These are phyloP conservation scores for Isatis lusitanica DNA, from an alignment of 441 rosid species.

Conservation along the genomic window DNA sequence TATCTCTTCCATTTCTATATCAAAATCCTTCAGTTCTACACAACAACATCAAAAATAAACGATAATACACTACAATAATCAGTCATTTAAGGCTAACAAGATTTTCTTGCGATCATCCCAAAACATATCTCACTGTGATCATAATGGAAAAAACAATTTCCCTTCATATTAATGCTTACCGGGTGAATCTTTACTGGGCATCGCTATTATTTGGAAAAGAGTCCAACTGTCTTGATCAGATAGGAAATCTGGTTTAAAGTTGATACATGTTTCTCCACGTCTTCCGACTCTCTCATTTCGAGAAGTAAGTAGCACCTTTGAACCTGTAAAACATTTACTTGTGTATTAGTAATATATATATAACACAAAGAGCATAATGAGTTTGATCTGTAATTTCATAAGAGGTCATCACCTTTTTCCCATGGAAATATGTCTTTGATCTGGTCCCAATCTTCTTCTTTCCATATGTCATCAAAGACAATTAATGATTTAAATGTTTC, in stretches of 20 bases:
- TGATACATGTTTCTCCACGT: background rate
- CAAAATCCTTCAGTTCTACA: background rate
- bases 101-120: background rate
- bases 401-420: no score
- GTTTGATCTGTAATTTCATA: no score
- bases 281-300: background rate
- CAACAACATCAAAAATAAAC: background rate
- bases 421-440: background rate
- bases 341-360: background rate
- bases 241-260: background rate
- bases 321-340: background rate
- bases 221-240: background rate
- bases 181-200: background rate
- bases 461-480: conserved; percentile 37
- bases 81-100: no score
- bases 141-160: no score
- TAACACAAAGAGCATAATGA: background rate
- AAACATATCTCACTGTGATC: no score
- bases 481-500: conserved; percentile 20
- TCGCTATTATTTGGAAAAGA: background rate
- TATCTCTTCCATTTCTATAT: background rate
- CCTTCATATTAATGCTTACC: background rate
- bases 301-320: background rate
- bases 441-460: conserved; percentile 12
- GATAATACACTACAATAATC: background rate